A percentile compares a stretch with the other conserved stretches of the same genome.
phyloP scores from a whole-genome alignment of 1,284 basidiomycete genomes.

The Malassezia sympodialis region DNA sequence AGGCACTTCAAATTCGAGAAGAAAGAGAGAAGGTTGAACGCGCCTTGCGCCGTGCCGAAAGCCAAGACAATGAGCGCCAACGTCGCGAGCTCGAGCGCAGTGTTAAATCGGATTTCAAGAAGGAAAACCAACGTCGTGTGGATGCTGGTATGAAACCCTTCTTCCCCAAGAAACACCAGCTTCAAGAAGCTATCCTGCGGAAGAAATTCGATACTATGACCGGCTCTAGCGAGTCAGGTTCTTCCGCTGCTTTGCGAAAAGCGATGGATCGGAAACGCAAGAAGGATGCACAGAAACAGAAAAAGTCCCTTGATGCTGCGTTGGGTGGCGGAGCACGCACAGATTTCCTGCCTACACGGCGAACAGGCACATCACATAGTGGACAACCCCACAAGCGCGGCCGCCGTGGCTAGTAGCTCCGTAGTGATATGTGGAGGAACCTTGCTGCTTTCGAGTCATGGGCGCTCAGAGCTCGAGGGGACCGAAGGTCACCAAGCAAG shows the following conservation, averaged over 20 bases:
- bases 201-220: slow-evolving; percentile 16
- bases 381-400: slow-evolving; percentile 13
- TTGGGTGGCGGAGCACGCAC: slow-evolving; percentile 14
- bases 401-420: slow-evolving; percentile 9
- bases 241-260: slow-evolving; percentile 9
- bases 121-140: slow-evolving; percentile 38
- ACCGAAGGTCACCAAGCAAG: slow-evolving; percentile 76
- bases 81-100: slow-evolving; percentile 53
- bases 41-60: slow-evolving; percentile 67
- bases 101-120: slow-evolving; percentile 55
- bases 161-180: slow-evolving; percentile 65
- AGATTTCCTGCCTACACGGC: background rate
- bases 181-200: slow-evolving; percentile 5
- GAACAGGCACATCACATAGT: background rate
- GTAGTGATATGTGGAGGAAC: background rate
- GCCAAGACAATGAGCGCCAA: slow-evolving; percentile 57
- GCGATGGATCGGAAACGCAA: slow-evolving; percentile 15
- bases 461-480: slow-evolving; percentile 27
- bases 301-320: slow-evolving; percentile 14
- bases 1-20: slow-evolving; percentile 50
- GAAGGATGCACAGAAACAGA: slow-evolving; percentile 13
- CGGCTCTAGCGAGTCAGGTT: background rate
- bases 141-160: slow-evolving; percentile 51
- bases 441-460: slow-evolving; percentile 17
- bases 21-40: slow-evolving; percentile 68